phyloP scores from a whole-genome alignment of 768 basidiomycete species.

The Clavulina sp. region DNA sequence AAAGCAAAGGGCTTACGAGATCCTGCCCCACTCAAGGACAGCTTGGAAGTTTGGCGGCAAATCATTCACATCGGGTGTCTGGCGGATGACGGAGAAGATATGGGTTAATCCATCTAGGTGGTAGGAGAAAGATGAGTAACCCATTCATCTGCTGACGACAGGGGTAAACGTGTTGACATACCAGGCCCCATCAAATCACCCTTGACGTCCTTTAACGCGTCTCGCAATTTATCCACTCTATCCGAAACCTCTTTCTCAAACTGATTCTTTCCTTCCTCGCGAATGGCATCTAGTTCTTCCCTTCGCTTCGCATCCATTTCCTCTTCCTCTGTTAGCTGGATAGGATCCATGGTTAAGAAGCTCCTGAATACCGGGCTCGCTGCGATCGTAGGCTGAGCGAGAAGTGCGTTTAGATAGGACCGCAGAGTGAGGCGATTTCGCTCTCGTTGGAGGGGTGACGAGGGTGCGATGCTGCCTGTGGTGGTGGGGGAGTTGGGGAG shows the following conservation, averaged over 20 bases:
- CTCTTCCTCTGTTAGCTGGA: conserved; percentile 50
- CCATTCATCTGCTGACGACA: not conserved
- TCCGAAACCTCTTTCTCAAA: conserved; percentile 78
- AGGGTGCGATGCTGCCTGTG: conserved; percentile 3
- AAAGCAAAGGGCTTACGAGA: conserved; percentile 46
- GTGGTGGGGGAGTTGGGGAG: conserved; percentile 18
- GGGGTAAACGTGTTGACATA: conserved; percentile 15
- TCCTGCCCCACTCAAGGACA: conserved; percentile 90
- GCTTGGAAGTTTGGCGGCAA: conserved; percentile 75
- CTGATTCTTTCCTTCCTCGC: conserved; percentile 72
- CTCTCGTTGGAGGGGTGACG: conserved; percentile 34
- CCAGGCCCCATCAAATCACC: conserved; percentile 85
- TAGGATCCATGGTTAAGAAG: conserved; percentile 69
- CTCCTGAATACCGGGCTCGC: conserved; percentile 73
- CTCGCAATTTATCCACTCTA: conserved; percentile 71
- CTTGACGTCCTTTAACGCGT: conserved; percentile 72
- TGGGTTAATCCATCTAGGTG: conserved; percentile 77
- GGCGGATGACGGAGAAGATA: conserved; percentile 77
- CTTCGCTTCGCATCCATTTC: conserved; percentile 56
- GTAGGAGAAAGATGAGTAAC: too few relatives aligned
- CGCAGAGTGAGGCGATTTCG: conserved; percentile 91
- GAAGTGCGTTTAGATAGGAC: conserved; percentile 71
- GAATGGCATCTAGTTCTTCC: conserved; percentile 72
- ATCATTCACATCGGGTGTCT: conserved; percentile 54
- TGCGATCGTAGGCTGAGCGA: conserved; percentile 53